Evolutionary conservation across 139 green algal species (phyloP).

Genomic region (Picocystis salinarum): DNA sequence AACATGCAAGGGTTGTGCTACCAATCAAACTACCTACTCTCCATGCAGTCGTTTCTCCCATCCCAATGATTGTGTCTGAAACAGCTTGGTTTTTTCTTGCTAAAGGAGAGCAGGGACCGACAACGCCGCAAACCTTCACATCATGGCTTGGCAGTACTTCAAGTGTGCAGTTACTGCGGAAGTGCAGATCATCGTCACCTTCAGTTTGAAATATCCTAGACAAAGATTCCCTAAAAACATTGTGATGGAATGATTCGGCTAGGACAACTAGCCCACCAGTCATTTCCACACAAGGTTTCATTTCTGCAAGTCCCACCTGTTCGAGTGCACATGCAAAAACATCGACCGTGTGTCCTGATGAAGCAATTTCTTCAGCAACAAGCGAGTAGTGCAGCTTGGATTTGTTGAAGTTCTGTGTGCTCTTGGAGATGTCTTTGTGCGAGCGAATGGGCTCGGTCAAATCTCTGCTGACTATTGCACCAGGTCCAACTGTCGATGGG

Average conservation of each 20-base stretch:
- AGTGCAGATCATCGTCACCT: conserved; percentile 34
- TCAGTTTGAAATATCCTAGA: conserved; percentile 27
- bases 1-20: conserved; percentile 44
- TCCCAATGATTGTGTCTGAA: conserved; percentile 58
- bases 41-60: conserved; percentile 82
- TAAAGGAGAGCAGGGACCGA: conserved; percentile 56
- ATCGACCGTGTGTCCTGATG: conserved; percentile 79
- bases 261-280: conserved; percentile 77
- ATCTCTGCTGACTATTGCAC: conserved; percentile 12
- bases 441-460: conserved; percentile 74
- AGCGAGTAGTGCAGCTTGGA: conserved; percentile 53
- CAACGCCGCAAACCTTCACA: conserved; percentile 40
- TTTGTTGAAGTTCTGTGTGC: conserved; percentile 77
- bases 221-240: conserved; percentile 73
- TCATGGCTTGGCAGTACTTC: conserved; percentile 35
- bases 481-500: conserved; percentile 70
- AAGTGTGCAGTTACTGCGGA: conserved; percentile 51
- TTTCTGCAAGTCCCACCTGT: conserved; percentile 80
- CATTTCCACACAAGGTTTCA: conserved; percentile 66
- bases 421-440: conserved; percentile 28
- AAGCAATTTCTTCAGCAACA: conserved; percentile 66
- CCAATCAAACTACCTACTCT: conserved; percentile 52
- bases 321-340: conserved; percentile 89
- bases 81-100: conserved; percentile 60
- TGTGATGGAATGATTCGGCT: conserved; percentile 59